Evolutionary conservation across 78 protist genomes (phyloP), one percentile per base, ranked within the genome.

Genomic region (Isochrysis galbana): DNA sequence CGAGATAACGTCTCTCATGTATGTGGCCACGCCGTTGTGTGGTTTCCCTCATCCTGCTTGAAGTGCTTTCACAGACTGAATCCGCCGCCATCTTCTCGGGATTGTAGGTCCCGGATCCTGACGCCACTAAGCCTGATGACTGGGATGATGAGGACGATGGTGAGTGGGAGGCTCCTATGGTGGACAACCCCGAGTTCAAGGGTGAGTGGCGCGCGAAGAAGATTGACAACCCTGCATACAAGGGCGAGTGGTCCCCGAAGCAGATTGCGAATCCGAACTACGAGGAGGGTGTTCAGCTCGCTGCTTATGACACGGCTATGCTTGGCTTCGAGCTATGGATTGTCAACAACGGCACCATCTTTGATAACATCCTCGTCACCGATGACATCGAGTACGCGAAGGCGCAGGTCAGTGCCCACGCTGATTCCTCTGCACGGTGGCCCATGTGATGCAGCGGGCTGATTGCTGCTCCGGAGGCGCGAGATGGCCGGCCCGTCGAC

Each of bases 141-240:
- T 99, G 99, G 99, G 98, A 97, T 51, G 99, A 99, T 45, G 99
- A 98, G 96, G 95, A 95, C 42, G 99, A 98, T 77, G 99, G 99
- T 69, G 99, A 98, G 96, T 99, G 99, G 99, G 99, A 98, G 96
- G 97, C 98, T 44, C 99, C 99, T 90, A 54, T 91, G 95, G 96
- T 98, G 89, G 95, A 95, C 96, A 98, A 98, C 96, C 99, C 99
- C 83, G 98, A 95, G 84, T 96, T n/a, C 97, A 94, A 96, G 95
- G 99, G 99, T 84, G 96, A 90, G 82, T 97, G 98, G 99, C 46
- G 45, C 90, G 96, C 99, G 82, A 82, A 90, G 94, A 93, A 39
- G 96, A 98, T 98, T 94, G 89, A 95, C 91, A 98, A 98, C 97
- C 98, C 99, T 72, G 98, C 46, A 23, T 97, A 82, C 97, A 95